Conservation (phyloP, 2,329 filamentous ascomycete genomes). For the Alternaria sp. region DNA sequence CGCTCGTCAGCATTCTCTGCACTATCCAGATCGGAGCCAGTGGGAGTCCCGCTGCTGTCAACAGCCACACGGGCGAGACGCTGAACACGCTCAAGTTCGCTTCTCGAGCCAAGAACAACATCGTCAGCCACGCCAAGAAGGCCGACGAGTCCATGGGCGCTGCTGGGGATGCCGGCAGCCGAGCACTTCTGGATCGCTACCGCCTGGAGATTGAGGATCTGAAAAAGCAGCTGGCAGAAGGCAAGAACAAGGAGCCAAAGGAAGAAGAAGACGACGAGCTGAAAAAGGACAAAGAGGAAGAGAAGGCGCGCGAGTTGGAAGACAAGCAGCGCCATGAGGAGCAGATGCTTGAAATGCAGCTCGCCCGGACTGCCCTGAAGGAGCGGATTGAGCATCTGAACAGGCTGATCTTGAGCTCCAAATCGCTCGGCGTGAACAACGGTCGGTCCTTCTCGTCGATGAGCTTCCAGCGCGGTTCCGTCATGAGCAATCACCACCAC, state of each 20-base stretch:
- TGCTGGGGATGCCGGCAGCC: conserved; percentile 80
- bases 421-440: conserved; percentile 89
- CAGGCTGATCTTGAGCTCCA: conserved; percentile 91
- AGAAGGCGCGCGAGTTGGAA: conserved; percentile 69
- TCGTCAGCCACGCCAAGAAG: conserved; percentile 94
- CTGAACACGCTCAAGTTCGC: conserved; percentile 97
- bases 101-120: conserved; percentile 95
- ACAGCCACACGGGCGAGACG: conserved; percentile 83
- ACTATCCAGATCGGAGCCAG: conserved; percentile 89
- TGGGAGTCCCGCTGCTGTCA: conserved; percentile 72
- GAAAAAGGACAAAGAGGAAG: conserved; percentile 73
- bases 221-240: conserved; percentile 78
- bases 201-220: conserved; percentile 90
- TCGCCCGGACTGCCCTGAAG: conserved; percentile 92
- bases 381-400: conserved; percentile 98
- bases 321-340: conserved; percentile 89
- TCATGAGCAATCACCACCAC: conserved; percentile 50
- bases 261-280: conserved; percentile 57
- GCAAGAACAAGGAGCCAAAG: conserved; percentile 66
- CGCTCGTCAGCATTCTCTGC: conserved; percentile 95
- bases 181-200: conserved; percentile 90
- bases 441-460: conserved; percentile 51
- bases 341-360: conserved; percentile 98
- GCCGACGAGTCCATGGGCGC: conserved; percentile 85
- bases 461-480: conserved; percentile 48